Evolutionary conservation across 2,329 filamentous ascomycete species (phyloP), one percentile per base, ranked within the genome.

Genomic region (Pseudogymnoascus sp.): DNA sequence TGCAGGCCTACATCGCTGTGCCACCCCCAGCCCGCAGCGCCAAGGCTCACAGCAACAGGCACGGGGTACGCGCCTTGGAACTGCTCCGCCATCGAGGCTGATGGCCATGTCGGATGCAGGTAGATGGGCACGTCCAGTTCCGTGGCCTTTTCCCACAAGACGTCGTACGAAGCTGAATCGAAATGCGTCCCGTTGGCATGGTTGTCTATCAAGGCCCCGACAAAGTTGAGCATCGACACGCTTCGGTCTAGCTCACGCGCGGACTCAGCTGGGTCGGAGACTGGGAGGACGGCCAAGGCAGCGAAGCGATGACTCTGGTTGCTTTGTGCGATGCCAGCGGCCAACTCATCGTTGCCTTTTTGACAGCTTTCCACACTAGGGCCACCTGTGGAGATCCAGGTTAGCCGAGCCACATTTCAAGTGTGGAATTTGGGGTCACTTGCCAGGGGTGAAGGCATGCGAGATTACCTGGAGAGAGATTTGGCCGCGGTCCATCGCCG

Each of bases 1-100:
- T 79, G 78, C 48, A 82, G 68, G 1, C 75, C 81, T 1, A 78
- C 79, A 13, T 80, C 77, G 7, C 73, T 73, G 66, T 84, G 82
- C 77, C 81, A 82, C 8, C 79, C 80, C 71, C 76, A 81, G 0
- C 75, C 78, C 23, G 72, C 75, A 6, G 74, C 73, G 8, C 75
- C 75, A 45, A 82, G 72, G 16, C 73, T 69, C 19, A 61, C 34
- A 4, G 68, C 71, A 0, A 73, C 70, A 1, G 63, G 65, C 1
- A 67, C 62, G 7, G 67, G 63, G 60, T 73, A 73, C 28, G 70
- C 68, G 2, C 70, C 73, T 41, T 64, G 31, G 65, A 71, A 75
- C 7, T 64, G 66, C 5, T 61, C 21, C 14, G 51, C 36, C 66
- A 73, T 69, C 14, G 67, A 60, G 10, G 71, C 67, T 4, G 69